Percentiles rank a stretch among this genome's conserved stretches.
These are phyloP conservation scores for Rosa persica DNA, from an alignment of 306 rosid species.

Conservation along the genomic window DNA sequence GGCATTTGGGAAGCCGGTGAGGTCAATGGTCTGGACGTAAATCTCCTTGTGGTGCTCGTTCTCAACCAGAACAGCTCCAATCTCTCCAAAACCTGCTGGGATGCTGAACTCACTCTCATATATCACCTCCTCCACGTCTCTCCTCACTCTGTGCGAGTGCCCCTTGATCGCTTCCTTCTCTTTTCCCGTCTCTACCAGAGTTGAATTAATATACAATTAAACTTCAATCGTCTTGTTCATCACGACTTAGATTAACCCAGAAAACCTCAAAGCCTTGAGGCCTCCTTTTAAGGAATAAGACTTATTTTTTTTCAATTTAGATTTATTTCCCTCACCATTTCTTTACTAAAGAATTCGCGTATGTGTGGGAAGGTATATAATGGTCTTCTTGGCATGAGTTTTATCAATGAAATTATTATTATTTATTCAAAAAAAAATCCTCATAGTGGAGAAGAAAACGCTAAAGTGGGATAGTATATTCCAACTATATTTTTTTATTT, in stretches of 20 bases:
- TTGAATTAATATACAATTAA: not conserved
- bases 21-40: constrained; percentile 46
- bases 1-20: constrained; percentile 38
- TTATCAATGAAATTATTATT: no score
- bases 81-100: constrained; percentile 52
- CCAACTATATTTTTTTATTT: no score
- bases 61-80: constrained; percentile 61
- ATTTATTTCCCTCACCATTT: no score
- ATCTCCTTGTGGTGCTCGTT: constrained; percentile 75
- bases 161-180: constrained; percentile 51
- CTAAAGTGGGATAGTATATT: no score
- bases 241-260: not conserved
- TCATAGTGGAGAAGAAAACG: no score
- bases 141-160: constrained; percentile 41
- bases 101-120: constrained; percentile 50
- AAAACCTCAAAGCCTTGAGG: no score
- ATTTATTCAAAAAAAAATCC: no score
- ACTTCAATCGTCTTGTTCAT: not conserved
- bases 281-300: no score
- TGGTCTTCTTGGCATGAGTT: no score
- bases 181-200: constrained; percentile 40
- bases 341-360: no score
- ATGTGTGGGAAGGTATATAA: no score
- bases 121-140: constrained; percentile 23
- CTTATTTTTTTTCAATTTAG: no score